Percentiles rank a stretch among this genome's conserved stretches.
Conservation (phyloP, 352 stramenopile genomes). For the Pythium sp. region DNA sequence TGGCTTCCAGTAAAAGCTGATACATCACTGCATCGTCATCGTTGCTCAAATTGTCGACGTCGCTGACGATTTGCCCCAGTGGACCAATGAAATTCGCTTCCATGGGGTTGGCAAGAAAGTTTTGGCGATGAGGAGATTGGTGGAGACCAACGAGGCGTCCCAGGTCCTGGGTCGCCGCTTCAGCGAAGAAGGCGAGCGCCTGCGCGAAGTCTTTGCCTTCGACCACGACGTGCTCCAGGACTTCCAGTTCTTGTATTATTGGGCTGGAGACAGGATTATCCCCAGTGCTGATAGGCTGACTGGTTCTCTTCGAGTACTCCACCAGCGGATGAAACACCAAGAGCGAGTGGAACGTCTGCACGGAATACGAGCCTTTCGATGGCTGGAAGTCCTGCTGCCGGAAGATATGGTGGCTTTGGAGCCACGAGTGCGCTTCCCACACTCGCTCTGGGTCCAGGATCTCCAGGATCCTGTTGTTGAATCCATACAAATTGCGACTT, state of each 20-base stretch:
- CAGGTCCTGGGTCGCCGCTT: constrained; percentile 35
- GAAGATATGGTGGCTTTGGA: constrained; percentile 23
- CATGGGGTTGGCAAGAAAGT: not conserved
- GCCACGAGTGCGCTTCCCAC: constrained; percentile 19
- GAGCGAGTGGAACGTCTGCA: constrained; percentile 25
- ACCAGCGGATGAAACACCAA: constrained; percentile 21
- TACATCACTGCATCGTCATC: constrained; percentile 20
- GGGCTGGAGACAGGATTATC: not conserved
- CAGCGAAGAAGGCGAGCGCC: constrained; percentile 37
- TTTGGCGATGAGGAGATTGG: not conserved
- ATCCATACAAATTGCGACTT: constrained; percentile 13
- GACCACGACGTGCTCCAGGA: constrained; percentile 41
- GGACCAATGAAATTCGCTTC: not conserved
- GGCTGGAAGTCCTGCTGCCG: constrained; percentile 26
- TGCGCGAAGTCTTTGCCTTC: constrained; percentile 33
- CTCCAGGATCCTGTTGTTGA: constrained; percentile 19
- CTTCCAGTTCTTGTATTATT: constrained; percentile 16
- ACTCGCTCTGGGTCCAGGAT: constrained; percentile 16
- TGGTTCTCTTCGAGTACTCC: not conserved
- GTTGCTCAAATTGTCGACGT: constrained; percentile 7
- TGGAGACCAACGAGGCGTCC: constrained; percentile 19
- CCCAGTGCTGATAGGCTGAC: not conserved
- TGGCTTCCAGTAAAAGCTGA: constrained; percentile 23
- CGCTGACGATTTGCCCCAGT: constrained; percentile 1
- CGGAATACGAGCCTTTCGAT: constrained; percentile 42